Conservation (phyloP, 371 early-diverging fungal genomes). For the Mortierella sp. region DNA sequence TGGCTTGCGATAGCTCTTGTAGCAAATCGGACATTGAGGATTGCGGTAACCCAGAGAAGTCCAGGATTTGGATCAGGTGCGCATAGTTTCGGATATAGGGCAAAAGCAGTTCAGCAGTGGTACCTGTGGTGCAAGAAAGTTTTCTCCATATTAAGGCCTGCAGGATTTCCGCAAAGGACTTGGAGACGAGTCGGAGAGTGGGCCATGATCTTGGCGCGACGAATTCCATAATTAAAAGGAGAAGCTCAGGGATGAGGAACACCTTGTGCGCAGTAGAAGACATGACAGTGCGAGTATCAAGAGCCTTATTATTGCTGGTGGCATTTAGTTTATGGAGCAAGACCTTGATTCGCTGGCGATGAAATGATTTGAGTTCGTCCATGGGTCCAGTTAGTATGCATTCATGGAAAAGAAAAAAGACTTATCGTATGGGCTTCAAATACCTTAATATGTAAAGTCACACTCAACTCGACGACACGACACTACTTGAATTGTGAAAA, state of each 20-base stretch:
- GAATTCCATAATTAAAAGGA: constrained; percentile 2
- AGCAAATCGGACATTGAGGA: background rate
- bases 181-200: constrained; percentile 9
- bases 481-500: background rate
- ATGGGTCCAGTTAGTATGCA: constrained; percentile 14
- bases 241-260: constrained; percentile 20
- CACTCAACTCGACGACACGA: constrained; percentile 2
- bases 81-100: constrained; percentile 2
- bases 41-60: background rate
- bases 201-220: background rate
- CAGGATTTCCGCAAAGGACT: background rate
- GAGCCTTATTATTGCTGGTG: background rate
- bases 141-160: constrained; percentile 21
- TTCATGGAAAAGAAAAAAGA: background rate
- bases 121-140: background rate
- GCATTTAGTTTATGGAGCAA: constrained; percentile 5
- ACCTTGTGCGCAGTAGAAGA: background rate
- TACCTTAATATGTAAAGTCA: background rate
- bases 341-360: constrained; percentile 18
- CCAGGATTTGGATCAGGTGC: background rate
- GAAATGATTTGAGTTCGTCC: constrained; percentile 10
- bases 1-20: background rate
- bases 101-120: background rate
- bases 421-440: background rate
- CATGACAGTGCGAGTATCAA: background rate